A percentile compares a stretch with the other conserved stretches of the same genome.
phyloP scores from a whole-genome alignment of 2,329 filamentous ascomycete genomes.

The Neurospora crassa region DNA sequence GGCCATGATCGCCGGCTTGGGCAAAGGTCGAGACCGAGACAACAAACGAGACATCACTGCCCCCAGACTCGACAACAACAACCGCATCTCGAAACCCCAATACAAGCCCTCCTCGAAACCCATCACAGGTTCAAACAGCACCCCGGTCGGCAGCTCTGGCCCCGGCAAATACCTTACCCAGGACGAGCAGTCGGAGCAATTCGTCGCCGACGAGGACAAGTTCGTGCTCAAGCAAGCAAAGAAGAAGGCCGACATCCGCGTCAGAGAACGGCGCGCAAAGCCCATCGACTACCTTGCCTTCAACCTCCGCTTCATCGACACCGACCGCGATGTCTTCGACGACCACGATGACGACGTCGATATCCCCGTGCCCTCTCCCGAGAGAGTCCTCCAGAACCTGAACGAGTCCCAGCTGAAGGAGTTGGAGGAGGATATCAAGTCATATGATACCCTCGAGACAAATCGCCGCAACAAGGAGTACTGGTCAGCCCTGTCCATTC shows the following conservation, averaged over 20 bases:
- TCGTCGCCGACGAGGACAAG: conserved; percentile 88
- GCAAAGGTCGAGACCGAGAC: conserved; percentile 23
- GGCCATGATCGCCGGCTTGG: conserved; percentile 41
- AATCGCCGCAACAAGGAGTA: conserved; percentile 73
- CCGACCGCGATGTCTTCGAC: conserved; percentile 75
- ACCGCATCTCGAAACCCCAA: conserved; percentile 45
- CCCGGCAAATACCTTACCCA: conserved; percentile 49
- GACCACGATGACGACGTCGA: conserved; percentile 67
- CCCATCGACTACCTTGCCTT: conserved; percentile 92
- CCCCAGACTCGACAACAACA: conserved; percentile 45
- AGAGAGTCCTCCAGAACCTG: conserved; percentile 59
- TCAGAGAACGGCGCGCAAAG: conserved; percentile 81
- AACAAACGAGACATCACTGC: conserved; percentile 42
- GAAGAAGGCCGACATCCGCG: conserved; percentile 93
- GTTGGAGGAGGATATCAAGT: conserved; percentile 69
- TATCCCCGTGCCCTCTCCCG: conserved; percentile 70
- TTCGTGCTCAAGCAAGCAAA: conserved; percentile 96
- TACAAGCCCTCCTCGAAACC: conserved; percentile 22
- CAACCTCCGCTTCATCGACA: conserved; percentile 79
- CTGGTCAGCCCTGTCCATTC: conserved; percentile 82
- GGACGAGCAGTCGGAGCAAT: conserved; percentile 69
- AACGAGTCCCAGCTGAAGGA: conserved; percentile 58
- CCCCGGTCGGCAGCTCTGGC: conserved; percentile 9
- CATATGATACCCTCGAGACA: conserved; percentile 74
- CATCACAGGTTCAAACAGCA: conserved; percentile 18